Evolutionary conservation across 2,329 filamentous ascomycete species (phyloP), one percentile per base, ranked within the genome.

Genomic region (Penicillium decumbens): DNA sequence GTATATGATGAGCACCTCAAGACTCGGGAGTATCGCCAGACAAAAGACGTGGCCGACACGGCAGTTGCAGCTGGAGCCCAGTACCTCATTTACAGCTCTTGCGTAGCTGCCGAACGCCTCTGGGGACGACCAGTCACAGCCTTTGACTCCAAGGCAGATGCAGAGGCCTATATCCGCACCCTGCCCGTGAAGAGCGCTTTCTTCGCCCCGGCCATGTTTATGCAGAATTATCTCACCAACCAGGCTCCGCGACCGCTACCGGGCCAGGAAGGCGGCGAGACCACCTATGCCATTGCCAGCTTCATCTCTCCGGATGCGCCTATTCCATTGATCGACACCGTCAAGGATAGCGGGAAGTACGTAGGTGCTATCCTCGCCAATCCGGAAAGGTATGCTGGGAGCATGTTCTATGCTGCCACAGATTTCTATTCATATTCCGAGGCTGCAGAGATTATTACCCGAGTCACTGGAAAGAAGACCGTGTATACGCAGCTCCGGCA

Each of bases 101-200:
- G 60, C 65, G 15, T 60, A 53, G 25, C 61, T 67, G 46, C 48
- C 65, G 32, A 71, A 65, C 18, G 50, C 59, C 24, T 41, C 2
- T 32, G 37, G 13, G 72, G 72, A 25, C 64, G 66, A 41, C 62
- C 70, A 42, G 59, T 73, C 32, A 51, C 58, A 4, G 76, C 80
- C 54, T 84, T 83, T 51, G 81, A 84, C 63, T 69, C 65, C 62
- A 84, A 84, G 61, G 80, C 79, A 18, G 66, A 75, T 10, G 73
- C 80, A 0, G 80, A 81, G 55, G 57, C 71, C n/a, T 80, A 83
- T 59, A 76, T 81, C 41, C 74, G 77, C 15, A 48, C 58, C 0
- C 65, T 77, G 3, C 73, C 72, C 0, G 64, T 84, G 2, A 73
- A 75, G 1, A 72, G 70, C 9, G 75, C 79, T 0, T 82, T 82